Evolutionary conservation across 2,329 filamentous ascomycete species (phyloP).

Genomic region (Talaromyces sp.): DNA sequence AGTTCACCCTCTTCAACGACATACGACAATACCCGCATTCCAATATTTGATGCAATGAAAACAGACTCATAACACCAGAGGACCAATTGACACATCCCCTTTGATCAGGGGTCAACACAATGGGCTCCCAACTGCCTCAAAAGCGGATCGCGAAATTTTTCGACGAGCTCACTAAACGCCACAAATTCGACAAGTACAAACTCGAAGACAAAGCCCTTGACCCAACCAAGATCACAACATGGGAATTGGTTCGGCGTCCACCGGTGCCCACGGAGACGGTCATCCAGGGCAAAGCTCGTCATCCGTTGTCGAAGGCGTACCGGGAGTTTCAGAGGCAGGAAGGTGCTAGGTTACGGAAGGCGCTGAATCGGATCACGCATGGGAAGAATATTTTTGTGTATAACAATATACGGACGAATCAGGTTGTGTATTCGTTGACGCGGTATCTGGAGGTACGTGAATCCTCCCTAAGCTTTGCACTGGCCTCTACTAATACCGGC

Average conservation of each 20-base stretch:
- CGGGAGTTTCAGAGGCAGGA: constrained; percentile 37
- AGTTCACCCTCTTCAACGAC: background rate
- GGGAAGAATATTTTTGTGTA: constrained; percentile 63
- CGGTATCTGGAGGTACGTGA: constrained; percentile 52
- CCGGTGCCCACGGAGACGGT: constrained; percentile 32
- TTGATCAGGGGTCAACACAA: background rate
- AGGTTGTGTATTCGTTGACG: constrained; percentile 61
- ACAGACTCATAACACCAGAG: background rate
- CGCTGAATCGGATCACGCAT: constrained; percentile 47
- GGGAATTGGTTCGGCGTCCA: constrained; percentile 35
- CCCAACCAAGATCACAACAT: constrained; percentile 38
- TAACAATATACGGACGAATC: constrained; percentile 59
- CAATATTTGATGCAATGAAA: background rate
- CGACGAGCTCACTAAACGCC: constrained; percentile 2
- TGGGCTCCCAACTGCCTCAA: constrained; percentile 5
- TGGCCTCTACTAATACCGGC: background rate
- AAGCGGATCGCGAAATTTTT: constrained; percentile 15
- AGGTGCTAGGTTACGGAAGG: constrained; percentile 41
- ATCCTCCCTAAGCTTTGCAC: background rate
- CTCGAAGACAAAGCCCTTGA: constrained; percentile 26
- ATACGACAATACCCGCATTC: background rate
- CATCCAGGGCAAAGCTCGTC: constrained; percentile 42
- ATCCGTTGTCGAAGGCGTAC: constrained; percentile 42
- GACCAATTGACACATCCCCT: background rate
- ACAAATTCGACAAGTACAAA: constrained; percentile 5